Evolutionary conservation across 805 yeast genomes (phyloP), one percentile per base, ranked within the genome.

Genomic region (Vanderwaltozyma yarrowii): DNA sequence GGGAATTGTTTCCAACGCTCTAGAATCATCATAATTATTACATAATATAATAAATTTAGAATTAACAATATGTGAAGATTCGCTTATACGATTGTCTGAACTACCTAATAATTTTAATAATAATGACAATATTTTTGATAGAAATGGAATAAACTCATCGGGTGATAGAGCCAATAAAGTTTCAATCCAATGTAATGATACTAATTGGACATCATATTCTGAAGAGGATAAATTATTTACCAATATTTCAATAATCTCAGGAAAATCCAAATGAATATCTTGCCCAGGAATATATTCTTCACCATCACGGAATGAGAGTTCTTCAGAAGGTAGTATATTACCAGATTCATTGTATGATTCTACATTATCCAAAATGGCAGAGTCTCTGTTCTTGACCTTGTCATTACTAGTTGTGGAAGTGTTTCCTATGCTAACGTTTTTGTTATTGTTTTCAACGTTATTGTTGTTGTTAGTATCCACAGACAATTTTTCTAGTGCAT

Each of bases 161-260:
- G 96, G 89, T 0, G 89, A 76, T 4, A 57, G 75, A 13, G 73
- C 74, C 19, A 92, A 61, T 25, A 92, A 65, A 14, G 78, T 77
- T 38, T 74, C 78, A 13, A 92, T 62, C 98, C 98, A 92, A 33
- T 76, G 74, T 35, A 89, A 65, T 0, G 85, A 85, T 3, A 82
- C 83, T 24, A 78, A 59, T 56, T 85, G 94, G 32, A 88, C 82
- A 48, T 84, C 84, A 32, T 73, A 74, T 43, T 78, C 86, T 1
- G 81, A 70, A 2, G 79, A 75, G 44, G 83, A 84, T 36, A 92
- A 66, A 44, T 85, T 84, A 2, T 86, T 74, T n/a, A 89, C 74
- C 35, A 92, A 59, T 30, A 89, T 85, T 35, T 80, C 85, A 26
- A 87, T 78, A 32, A 89, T 78, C 45, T 76, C 80, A 5, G 89